A percentile compares a stretch with the other conserved stretches of the same genome.
Conservation (phyloP, 192 early-diverging fungal species). For the Phlyctochytrium planicorne region DNA sequence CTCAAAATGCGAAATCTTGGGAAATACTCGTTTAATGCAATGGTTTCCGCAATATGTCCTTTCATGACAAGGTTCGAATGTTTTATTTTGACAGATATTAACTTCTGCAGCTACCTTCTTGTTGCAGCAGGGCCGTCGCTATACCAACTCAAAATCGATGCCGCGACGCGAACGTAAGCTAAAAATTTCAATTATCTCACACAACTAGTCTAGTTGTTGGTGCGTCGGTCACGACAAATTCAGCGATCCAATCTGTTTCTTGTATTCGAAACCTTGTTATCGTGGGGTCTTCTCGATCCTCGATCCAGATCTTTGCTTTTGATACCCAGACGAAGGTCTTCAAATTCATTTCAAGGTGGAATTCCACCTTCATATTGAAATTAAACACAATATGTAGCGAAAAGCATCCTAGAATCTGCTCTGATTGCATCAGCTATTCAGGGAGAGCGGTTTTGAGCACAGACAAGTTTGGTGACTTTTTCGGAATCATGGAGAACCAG, state of each 20-base stretch:
- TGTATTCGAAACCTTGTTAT: constrained; percentile 28
- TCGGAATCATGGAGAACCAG: background rate
- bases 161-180: constrained; percentile 40
- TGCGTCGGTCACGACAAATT: constrained; percentile 22
- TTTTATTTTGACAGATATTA: no score
- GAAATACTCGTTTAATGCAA: constrained; percentile 25
- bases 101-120: constrained; percentile 38
- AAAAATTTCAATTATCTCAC: background rate
- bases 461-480: constrained; percentile 26
- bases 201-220: constrained; percentile 40
- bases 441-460: constrained; percentile 9
- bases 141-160: constrained; percentile 51
- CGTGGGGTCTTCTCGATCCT: constrained; percentile 35
- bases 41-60: constrained; percentile 34
- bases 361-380: no score
- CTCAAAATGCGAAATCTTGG: constrained; percentile 43
- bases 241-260: constrained; percentile 42
- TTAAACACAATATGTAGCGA: no score
- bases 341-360: constrained; percentile 39
- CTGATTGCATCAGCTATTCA: background rate
- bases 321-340: constrained; percentile 34
- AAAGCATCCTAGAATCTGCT: no score
- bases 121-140: constrained; percentile 34
- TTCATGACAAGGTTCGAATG: constrained; percentile 45
- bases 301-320: constrained; percentile 37